Evolutionary conservation across 2,329 filamentous ascomycete species (phyloP), one percentile per base, ranked within the genome.

Genomic region (Claviceps fusiformis): DNA sequence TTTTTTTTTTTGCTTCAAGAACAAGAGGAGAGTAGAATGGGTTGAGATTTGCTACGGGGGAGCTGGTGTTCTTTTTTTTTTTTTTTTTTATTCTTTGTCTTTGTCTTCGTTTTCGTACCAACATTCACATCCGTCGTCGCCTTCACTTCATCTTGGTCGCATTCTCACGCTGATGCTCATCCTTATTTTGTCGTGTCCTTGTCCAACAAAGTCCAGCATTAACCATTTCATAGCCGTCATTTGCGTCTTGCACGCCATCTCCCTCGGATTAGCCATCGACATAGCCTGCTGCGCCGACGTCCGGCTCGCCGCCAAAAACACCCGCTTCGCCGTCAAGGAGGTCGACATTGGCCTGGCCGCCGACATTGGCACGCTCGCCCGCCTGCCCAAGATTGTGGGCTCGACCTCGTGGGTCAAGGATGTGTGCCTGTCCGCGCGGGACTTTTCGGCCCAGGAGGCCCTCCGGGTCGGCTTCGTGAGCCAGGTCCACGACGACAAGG

Each of bases 331-430:
- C 37, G 85, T 92, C 59, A 90, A 91, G 65, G 87, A 92, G 70
- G 86, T 92, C 52, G 87, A 91, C 64, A 89, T 92, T 58, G 87
- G 87, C 2, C 71, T 92, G 52, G 87, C 87, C 0, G 87, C 87
- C 29, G 87, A 92, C 64, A 83, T 92, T 50, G 87, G 87, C 50
- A 89, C 86, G 1, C 74, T 91, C 13, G 79, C 81, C 0, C 79
- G 87, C 1, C 75, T 92, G 45, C 87, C 87, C 50, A 88, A 89
- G 66, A 73, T 84, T 35, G 85, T 89, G 4, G 83, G 85, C 2
- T 85, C 76, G 58, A 73, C 78, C 61, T 83, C 81, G 19, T 93
- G 87, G 86, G 82, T 90, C 50, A 91, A 91, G 68, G 88, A 93
- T 43, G 83, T 93, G 8, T 81, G 80, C 59, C 69, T 91, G 56